phyloP scores from a whole-genome alignment of 2,329 filamentous ascomycete genomes.

The Dendrostoma leiphaemia region DNA sequence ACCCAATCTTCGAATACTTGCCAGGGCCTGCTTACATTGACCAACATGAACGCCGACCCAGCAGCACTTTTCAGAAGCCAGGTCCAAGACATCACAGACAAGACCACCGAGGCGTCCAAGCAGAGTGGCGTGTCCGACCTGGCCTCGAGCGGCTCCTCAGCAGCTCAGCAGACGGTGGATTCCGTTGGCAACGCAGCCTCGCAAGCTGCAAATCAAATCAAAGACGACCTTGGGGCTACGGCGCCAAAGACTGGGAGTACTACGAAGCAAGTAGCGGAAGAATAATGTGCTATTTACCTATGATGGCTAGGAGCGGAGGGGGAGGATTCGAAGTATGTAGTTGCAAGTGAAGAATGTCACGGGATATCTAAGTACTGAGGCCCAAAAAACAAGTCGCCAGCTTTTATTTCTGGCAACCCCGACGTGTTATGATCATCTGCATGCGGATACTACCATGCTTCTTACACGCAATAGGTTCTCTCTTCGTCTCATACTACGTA shows the following conservation, averaged over 20 bases:
- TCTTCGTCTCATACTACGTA: too few relatives aligned
- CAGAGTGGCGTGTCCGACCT: background rate
- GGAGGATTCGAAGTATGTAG: too few relatives aligned
- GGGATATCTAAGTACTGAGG: too few relatives aligned
- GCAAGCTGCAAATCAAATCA: background rate
- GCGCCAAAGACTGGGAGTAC: background rate
- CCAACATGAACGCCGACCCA: background rate
- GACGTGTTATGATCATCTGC: too few relatives aligned
- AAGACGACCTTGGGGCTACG: background rate
- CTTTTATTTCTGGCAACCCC: too few relatives aligned
- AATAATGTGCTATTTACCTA: too few relatives aligned
- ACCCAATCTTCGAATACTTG: background rate
- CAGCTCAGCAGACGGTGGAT: background rate
- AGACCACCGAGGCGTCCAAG: background rate
- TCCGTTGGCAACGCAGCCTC: background rate
- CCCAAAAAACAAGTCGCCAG: too few relatives aligned
- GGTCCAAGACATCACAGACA: background rate
- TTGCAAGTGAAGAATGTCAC: too few relatives aligned
- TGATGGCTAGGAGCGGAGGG: too few relatives aligned
- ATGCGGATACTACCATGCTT: too few relatives aligned
- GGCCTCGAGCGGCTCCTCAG: background rate
- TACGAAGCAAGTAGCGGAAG: too few relatives aligned
- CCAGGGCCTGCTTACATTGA: background rate
- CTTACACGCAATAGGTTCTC: too few relatives aligned
- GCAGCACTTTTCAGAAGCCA: background rate